Evolutionary conservation across 495 filamentous ascomycete species (phyloP), one percentile per base, ranked within the genome.

Genomic region (Aspergillus affinis): DNA sequence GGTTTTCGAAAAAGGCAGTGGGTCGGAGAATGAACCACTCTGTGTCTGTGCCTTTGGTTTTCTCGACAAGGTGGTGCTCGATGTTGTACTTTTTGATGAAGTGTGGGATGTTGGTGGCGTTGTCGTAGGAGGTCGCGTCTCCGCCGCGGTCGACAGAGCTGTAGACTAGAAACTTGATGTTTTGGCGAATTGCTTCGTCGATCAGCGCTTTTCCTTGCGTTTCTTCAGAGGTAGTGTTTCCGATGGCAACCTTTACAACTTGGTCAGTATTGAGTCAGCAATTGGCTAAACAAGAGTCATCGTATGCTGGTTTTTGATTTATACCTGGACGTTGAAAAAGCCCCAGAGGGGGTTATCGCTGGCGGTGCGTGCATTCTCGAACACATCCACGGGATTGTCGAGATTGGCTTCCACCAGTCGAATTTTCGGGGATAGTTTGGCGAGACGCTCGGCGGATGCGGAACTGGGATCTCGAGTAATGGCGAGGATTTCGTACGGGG

Each of bases 71-170:
- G 62, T 90, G 75, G 50, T 76, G 50, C 74, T 90, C 86, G 71
- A 90, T 80, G 30, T 84, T 68, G 64, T 88, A 81, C 72, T 90
- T 91, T 69, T 65, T 72, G 50, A 71, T 63, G 69, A 89, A 90
- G 67, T 90, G 87, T 48, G 81, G 80, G 36, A 89, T 72, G 2
- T 77, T 63, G 0, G 88, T 89, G 7, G 83, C 78, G 61, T 81
- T 86, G 15, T 75, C 64, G 65, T 75, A 81, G 56, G 78, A 83
- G 46, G 66, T 67, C 2, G 7, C 10, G 1, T 83, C 77, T 48
- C 86, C 87, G 57, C 86, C 85, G 21, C 87, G 84, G 61, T 90
- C 88, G 17, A 89, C 86, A 26, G 82, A 86, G 36, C 75, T 77
- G 68, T 88, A 88, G 20, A 90, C 82, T 68, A 90, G 85, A 66